Conservation (phyloP, 2,329 filamentous ascomycete genomes). For the Phialophora chinensis region DNA sequence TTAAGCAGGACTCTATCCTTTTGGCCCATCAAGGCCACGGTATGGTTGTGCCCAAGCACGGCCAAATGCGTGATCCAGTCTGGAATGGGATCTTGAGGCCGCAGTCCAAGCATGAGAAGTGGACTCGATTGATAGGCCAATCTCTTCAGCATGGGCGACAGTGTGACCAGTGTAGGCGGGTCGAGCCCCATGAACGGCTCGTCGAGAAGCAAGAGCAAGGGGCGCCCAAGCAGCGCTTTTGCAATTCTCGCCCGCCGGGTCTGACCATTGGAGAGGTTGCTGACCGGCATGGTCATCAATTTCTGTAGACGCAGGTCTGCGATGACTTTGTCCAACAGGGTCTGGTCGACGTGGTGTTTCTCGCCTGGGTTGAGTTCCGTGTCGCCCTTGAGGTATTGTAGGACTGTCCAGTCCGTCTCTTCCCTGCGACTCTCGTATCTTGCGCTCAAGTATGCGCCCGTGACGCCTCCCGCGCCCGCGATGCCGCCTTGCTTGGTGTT, state of each 20-base stretch:
- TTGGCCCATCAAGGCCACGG: conserved; percentile 68
- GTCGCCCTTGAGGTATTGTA: conserved; percentile 80
- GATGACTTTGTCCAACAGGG: conserved; percentile 67
- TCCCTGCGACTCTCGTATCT: conserved; percentile 89
- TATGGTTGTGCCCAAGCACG: conserved; percentile 70
- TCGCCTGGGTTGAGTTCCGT: conserved; percentile 75
- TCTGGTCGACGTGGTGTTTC: conserved; percentile 8
- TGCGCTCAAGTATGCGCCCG: conserved; percentile 84
- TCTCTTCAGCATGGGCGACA: conserved; percentile 73
- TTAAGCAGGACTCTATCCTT: conserved; percentile 65
- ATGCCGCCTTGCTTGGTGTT: conserved; percentile 69
- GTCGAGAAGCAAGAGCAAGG: conserved; percentile 83
- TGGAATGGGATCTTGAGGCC: conserved; percentile 85
- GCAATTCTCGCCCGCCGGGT: conserved; percentile 86
- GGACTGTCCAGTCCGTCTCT: conserved; percentile 82
- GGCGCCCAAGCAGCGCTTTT: conserved; percentile 76
- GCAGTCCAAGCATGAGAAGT: conserved; percentile 74
- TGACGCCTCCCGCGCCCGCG: conserved; percentile 54
- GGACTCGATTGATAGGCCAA: conserved; percentile 72
- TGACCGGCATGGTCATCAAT: conserved; percentile 79
- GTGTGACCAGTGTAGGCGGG: conserved; percentile 73
- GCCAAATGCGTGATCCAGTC: conserved; percentile 88
- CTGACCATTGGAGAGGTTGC: conserved; percentile 93
- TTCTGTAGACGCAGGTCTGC: conserved; percentile 70
- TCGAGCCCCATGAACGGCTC: conserved; percentile 96